Evolutionary conservation across 2,329 filamentous ascomycete species (phyloP), one percentile per base, ranked within the genome.

Genomic region (Scytalidium lignicola): DNA sequence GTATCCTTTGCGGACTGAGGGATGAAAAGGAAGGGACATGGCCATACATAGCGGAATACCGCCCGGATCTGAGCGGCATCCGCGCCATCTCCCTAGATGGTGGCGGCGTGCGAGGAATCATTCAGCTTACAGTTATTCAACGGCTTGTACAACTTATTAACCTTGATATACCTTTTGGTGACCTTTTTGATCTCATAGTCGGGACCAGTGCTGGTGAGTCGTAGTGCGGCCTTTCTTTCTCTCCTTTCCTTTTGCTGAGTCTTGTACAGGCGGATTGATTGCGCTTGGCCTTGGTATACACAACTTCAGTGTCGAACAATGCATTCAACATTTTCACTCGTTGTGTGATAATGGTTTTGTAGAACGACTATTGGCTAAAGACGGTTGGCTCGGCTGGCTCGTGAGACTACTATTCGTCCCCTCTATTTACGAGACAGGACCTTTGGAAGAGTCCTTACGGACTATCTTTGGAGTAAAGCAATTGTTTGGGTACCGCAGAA

Each of bases 181-280:
- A 49, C n/a, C 41, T 44, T 21, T 52, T 52, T 43, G 50, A 52
- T 43, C 20, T 52, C 13, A 46, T 52, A 17, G 41, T 52, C 15
- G 50, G 50, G 13, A 52, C 50, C 6, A 40, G 26, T 10, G 44
- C 47, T 17, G 47, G 47, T 49, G 41, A 22, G 18, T 44, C 26
- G 26, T 28, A 28, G 26, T 28, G 13, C 26, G 26, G 13, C 13
- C 26, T 28, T 28, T 28, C 26, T n/a, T 28, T 28, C 26, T 28
- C 20, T 17, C 23, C 44, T 21, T n/a, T 49, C 2, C 41, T 22
- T 40, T 18, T 15, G 17, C 19, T 43, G 20, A 49, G 26, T 7
- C 26, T 28, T 28, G 13, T 28, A 51, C 46, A 12, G 50, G 50
- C 21, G 50, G 50, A 12, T 17, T 51, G n/a, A 43, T 51, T 37